phyloP scores from a whole-genome alignment of 306 rosid genomes.

The Herpetospermum pedunculosum region DNA sequence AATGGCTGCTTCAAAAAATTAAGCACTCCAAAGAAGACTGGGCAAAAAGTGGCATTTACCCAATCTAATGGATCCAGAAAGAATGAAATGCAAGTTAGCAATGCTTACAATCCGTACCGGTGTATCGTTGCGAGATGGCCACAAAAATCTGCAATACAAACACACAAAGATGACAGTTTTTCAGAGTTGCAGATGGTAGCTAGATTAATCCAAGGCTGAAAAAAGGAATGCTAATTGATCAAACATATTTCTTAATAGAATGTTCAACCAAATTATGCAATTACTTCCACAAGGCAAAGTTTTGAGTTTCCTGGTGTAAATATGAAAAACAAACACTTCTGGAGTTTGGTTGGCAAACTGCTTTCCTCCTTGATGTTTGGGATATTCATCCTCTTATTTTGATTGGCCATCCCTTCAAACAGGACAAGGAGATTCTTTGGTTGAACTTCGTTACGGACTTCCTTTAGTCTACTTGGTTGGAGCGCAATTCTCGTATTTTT shows the following conservation, averaged over 20 bases:
- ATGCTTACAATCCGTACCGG: background rate
- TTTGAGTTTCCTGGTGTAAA: background rate
- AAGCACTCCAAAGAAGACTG: constrained; percentile 7
- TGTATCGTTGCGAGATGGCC: background rate
- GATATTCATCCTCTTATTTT: too few relatives aligned
- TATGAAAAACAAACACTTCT: background rate
- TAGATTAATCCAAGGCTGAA: background rate
- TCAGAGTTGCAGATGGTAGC: background rate
- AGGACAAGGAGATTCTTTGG: too few relatives aligned
- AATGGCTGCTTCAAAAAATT: constrained; percentile 3
- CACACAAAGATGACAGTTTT: background rate
- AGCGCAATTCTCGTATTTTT: too few relatives aligned
- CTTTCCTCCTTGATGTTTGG: too few relatives aligned
- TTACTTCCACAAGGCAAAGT: background rate
- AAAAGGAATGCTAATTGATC: background rate
- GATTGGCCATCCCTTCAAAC: too few relatives aligned
- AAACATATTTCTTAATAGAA: background rate
- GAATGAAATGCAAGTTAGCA: background rate
- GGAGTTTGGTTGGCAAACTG: too few relatives aligned
- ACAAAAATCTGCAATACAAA: background rate
- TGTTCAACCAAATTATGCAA: background rate
- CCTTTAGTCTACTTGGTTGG: too few relatives aligned
- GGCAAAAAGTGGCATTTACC: background rate
- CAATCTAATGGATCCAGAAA: background rate
- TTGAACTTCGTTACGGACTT: too few relatives aligned